A percentile compares a stretch with the other conserved stretches of the same genome.
These are phyloP conservation scores for Tuber umbilicatum DNA, from an alignment of 495 filamentous ascomycete species.

Conservation along the genomic window DNA sequence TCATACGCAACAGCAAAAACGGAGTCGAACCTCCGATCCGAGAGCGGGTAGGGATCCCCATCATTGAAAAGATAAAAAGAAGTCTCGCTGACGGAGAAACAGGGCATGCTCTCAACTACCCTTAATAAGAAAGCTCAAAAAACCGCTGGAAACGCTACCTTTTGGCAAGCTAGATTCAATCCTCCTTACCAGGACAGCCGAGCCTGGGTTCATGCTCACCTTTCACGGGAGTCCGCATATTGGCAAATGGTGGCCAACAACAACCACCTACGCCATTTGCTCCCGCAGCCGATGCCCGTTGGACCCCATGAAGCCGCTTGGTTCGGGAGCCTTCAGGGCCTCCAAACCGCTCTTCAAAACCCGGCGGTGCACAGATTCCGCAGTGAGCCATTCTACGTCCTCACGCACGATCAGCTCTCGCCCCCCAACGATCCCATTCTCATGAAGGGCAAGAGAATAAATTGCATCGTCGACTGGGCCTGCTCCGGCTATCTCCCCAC, in stretches of 20 bases:
- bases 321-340: not conserved
- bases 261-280: not conserved
- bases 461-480: not conserved
- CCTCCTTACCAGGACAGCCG: not conserved
- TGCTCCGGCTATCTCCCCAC: not conserved
- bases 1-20: not conserved
- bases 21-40: not conserved
- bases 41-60: not conserved
- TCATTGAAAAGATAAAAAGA: not conserved
- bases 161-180: not conserved
- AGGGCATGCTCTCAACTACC: not conserved
- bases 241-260: not conserved
- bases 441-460: not conserved
- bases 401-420: not conserved
- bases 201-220: not conserved
- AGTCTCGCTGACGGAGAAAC: not conserved
- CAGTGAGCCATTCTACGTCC: not conserved
- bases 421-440: not conserved
- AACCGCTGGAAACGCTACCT: not conserved
- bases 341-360: not conserved
- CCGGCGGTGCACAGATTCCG: not conserved
- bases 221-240: not conserved
- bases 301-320: not conserved
- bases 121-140: not conserved
- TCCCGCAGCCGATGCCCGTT: not conserved